Conservation (phyloP, 495 filamentous ascomycete species). For the Filosporella fistucella region DNA sequence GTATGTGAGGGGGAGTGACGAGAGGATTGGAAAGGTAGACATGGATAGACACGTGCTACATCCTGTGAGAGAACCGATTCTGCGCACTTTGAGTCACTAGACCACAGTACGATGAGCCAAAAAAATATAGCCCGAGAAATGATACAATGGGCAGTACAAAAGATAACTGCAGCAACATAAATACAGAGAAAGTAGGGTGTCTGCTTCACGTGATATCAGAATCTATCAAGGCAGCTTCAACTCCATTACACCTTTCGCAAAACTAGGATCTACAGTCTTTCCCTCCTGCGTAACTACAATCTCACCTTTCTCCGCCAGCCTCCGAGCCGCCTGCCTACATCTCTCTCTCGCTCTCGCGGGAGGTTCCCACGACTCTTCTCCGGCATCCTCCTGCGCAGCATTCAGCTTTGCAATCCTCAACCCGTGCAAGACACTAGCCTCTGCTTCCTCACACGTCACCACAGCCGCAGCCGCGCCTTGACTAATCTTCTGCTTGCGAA, state of each 20-base stretch:
- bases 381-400: not conserved
- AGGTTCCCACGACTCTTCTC: no score
- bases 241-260: conserved; percentile 15
- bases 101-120: no score
- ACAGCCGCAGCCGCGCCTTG: not conserved
- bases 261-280: conserved; percentile 9
- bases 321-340: conserved; percentile 9
- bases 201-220: no score
- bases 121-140: no score
- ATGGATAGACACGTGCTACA: no score
- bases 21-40: no score
- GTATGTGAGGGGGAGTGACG: no score
- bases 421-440: not conserved
- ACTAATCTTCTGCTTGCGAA: not conserved
- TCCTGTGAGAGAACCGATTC: no score
- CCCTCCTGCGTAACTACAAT: conserved; percentile 9
- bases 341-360: conserved; percentile 7
- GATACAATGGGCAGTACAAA: no score
- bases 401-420: not conserved
- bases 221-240: conserved; percentile 12
- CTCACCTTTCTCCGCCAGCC: conserved; percentile 4
- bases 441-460: conserved; percentile 13
- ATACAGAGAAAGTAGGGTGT: no score
- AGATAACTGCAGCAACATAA: no score
- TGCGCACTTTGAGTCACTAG: no score